Percentiles rank a stretch among this genome's conserved stretches.
Conservation (phyloP, 257 asterid species). For the Cinchona pubescens region DNA sequence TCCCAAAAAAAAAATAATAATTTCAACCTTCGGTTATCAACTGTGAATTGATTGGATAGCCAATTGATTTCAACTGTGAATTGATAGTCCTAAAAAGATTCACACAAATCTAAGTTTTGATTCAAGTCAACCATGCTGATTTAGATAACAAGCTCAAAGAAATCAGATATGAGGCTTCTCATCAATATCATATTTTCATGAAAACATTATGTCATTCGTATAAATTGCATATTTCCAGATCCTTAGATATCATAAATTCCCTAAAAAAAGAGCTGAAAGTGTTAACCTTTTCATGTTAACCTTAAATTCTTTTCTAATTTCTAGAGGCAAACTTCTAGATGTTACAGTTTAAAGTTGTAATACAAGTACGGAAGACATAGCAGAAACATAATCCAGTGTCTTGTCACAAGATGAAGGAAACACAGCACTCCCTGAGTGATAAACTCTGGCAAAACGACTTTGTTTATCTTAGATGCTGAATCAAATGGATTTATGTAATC, state of each 20-base stretch:
- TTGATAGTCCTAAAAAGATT: not conserved
- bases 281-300: not conserved
- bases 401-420: slow-evolving; percentile 66
- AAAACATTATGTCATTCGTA: not conserved
- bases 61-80: not conserved
- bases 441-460: slow-evolving; percentile 67
- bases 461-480: slow-evolving; percentile 74
- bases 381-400: slow-evolving; percentile 82
- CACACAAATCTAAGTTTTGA: not conserved
- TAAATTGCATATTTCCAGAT: not conserved
- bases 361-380: slow-evolving; percentile 67
- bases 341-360: slow-evolving; percentile 56
- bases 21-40: not conserved
- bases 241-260: not conserved
- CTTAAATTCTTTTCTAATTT: not conserved
- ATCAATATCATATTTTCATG: not conserved
- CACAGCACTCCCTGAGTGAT: slow-evolving; percentile 56
- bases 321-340: slow-evolving; percentile 31
- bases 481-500: slow-evolving; percentile 87
- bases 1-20: not conserved
- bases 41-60: not conserved
- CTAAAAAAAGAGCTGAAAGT: not conserved
- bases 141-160: not conserved
- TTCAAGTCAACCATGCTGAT: not conserved
- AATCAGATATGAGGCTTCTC: not conserved